These are phyloP conservation scores for Dendrobium catenatum DNA, from an alignment of 106 monocot species.

Conservation along the genomic window DNA sequence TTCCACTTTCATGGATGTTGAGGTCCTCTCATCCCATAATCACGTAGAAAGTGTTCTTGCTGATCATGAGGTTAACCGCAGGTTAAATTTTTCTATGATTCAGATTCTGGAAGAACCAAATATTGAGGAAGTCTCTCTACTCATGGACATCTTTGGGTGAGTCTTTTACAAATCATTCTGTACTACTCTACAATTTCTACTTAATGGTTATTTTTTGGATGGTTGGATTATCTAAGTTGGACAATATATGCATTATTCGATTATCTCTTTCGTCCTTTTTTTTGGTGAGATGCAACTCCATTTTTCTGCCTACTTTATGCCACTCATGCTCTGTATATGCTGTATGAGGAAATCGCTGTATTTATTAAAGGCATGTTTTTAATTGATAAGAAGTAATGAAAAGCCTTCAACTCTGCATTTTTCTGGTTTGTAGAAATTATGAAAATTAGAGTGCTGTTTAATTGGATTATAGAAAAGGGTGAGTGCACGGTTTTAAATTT, in stretches of 20 bases:
- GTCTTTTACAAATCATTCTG: conserved; percentile 15
- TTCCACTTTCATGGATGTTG: background rate
- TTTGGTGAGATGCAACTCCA: background rate
- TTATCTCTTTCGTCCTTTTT: conserved; percentile 1
- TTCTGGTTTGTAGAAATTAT: background rate
- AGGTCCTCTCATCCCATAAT: background rate
- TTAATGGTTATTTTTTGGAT: background rate
- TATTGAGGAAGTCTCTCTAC: conserved; percentile 47
- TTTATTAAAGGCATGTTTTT: background rate
- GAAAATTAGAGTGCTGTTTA: background rate
- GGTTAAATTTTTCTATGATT: conserved; percentile 41
- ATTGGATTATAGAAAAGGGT: background rate
- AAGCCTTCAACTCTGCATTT: background rate
- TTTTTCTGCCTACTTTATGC: background rate
- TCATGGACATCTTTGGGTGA: conserved; percentile 56
- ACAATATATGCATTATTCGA: background rate
- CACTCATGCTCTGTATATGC: background rate
- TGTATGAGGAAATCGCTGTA: background rate
- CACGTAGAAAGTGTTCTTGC: conserved; percentile 21
- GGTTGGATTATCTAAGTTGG: background rate
- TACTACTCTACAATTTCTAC: background rate
- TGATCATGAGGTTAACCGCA: conserved; percentile 47
- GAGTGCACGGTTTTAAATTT: background rate
- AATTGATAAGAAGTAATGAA: background rate
- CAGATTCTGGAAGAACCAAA: conserved; percentile 59